These are phyloP conservation scores for Xenoacremonium recifei DNA, from an alignment of 2,329 filamentous ascomycete genomes.

Conservation along the genomic window DNA sequence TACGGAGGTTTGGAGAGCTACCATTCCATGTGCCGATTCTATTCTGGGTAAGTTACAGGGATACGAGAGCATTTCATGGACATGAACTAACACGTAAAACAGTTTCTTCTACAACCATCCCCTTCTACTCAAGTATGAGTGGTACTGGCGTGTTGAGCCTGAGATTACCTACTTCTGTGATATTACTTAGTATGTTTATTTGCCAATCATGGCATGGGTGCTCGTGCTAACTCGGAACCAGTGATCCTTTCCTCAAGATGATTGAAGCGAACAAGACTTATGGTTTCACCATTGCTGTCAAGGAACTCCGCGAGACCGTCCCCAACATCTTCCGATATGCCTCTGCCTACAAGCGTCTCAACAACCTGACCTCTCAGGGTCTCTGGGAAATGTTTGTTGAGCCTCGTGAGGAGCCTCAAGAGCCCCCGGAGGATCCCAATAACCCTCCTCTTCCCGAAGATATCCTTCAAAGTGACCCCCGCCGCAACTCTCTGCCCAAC, in stretches of 20 bases:
- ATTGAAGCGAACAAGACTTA: slow-evolving; percentile 94
- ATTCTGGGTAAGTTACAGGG: slow-evolving; percentile 74
- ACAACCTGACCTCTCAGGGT: slow-evolving; percentile 87
- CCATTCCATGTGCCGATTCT: slow-evolving; percentile 98
- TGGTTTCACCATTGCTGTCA: slow-evolving; percentile 97
- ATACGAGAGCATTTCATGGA: not conserved
- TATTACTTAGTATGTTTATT: slow-evolving; percentile 78
- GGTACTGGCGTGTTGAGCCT: slow-evolving; percentile 99
- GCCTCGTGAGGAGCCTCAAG: slow-evolving; percentile 60
- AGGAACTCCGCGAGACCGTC: slow-evolving; percentile 95
- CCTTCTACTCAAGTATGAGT: slow-evolving; percentile 92
- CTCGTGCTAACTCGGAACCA: slow-evolving; percentile 32
- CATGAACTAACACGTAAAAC: slow-evolving; percentile 21
- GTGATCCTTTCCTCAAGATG: slow-evolving; percentile 96
- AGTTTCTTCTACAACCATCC: slow-evolving; percentile 97
- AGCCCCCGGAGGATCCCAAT: slow-evolving; percentile 60
- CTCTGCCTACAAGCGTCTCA: slow-evolving; percentile 92
- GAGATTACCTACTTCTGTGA: slow-evolving; percentile 99
- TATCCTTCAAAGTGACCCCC: slow-evolving; percentile 73
- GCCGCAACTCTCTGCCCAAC: slow-evolving; percentile 67
- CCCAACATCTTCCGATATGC: slow-evolving; percentile 99
- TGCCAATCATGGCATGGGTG: not conserved
- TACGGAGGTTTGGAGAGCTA: slow-evolving; percentile 99
- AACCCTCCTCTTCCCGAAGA: slow-evolving; percentile 76
- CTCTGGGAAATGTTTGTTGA: slow-evolving; percentile 99